Conservation (phyloP, 805 yeast genomes). For the Metschnikowia bowlesiae region DNA sequence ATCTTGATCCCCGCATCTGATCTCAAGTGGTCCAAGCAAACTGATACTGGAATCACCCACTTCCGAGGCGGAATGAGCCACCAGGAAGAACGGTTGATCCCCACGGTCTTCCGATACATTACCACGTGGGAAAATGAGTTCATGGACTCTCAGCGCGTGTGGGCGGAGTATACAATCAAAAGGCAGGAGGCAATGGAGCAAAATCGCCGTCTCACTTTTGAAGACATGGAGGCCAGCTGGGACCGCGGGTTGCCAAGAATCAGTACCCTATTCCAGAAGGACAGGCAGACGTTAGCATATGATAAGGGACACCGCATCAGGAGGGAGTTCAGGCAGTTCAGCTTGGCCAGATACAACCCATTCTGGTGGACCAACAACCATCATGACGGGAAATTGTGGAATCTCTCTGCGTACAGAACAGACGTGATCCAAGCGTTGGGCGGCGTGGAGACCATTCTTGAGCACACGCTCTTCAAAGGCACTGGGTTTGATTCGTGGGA, state of each 20-base stretch:
- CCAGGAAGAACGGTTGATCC: conserved; percentile 75
- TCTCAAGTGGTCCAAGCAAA: conserved; percentile 83
- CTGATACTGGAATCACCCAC: conserved; percentile 91
- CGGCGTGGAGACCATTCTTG: conserved; percentile 92
- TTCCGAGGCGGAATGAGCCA: conserved; percentile 91
- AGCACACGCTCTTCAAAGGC: conserved; percentile 91
- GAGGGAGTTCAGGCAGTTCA: conserved; percentile 69
- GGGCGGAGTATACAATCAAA: conserved; percentile 95
- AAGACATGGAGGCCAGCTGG: conserved; percentile 93
- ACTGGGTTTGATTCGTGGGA: conserved; percentile 99
- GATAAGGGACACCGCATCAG: conserved; percentile 91
- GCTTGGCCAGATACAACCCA: conserved; percentile 71
- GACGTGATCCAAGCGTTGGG: conserved; percentile 97
- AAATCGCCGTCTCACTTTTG: conserved; percentile 81
- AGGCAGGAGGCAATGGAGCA: conserved; percentile 82
- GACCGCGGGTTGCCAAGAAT: conserved; percentile 96
- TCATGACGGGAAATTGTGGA: conserved; percentile 97
- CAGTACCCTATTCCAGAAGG: conserved; percentile 91
- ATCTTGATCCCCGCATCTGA: conserved; percentile 93
- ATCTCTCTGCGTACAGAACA: conserved; percentile 82
- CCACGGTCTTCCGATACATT: conserved; percentile 88
- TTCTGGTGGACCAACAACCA: conserved; percentile 95
- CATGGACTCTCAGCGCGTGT: conserved; percentile 87
- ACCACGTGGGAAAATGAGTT: conserved; percentile 97
- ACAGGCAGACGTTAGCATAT: conserved; percentile 87